Base-by-base conservation (phyloP, 345 rosid species). In the Hirschfeldia incana region DNA sequence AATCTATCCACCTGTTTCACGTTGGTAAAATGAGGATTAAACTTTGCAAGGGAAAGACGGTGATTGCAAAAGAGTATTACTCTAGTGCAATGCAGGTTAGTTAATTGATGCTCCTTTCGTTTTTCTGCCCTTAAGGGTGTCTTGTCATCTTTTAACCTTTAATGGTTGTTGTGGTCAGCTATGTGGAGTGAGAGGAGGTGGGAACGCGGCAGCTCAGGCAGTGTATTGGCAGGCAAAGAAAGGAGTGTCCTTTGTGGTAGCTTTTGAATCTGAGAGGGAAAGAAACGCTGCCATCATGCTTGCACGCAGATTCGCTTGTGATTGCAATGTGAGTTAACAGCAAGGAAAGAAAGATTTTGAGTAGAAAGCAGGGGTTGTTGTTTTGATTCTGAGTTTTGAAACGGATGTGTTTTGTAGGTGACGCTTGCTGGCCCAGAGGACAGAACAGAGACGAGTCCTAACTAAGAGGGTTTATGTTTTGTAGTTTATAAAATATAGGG, bases 151-250 rank as follows among this genome's bases (percentile, higher is more conserved):
- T 0, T 37, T 37, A 1, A 8, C 46, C 11, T 39, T 34, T 2
- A 39, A 39, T 39, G 46, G 46, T 39, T 39, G 46, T 81, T 81
- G 70, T 59, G 65, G 77, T 73, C 73, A 95, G 99, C 82, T 95
- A 15, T 95, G 99, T 66, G 98, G 99, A 77, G 98, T 93, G 55
- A 85, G 99, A 89, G 99, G 99, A 78, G 98, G 94, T 16, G 99
- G 98, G 37, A 95, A 93, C 76, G 99, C 98, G 0, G 99, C 98
- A 7, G 88, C 94, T 30, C 98, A 95, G 77, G 98, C 98, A 59
- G 59, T 89, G 84, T 95, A 88, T 86, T 95, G 98, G 99, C 96
- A 88, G 73, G 91, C 89, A 27, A 91, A 87, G 82, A 87, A 86
- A 83, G 97, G 91, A 1, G 67, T 81, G 58, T 90, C 94, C 39